Base-by-base conservation (phyloP, 129 eudicot genomes). In the Gnaphalium uliginosum region DNA sequence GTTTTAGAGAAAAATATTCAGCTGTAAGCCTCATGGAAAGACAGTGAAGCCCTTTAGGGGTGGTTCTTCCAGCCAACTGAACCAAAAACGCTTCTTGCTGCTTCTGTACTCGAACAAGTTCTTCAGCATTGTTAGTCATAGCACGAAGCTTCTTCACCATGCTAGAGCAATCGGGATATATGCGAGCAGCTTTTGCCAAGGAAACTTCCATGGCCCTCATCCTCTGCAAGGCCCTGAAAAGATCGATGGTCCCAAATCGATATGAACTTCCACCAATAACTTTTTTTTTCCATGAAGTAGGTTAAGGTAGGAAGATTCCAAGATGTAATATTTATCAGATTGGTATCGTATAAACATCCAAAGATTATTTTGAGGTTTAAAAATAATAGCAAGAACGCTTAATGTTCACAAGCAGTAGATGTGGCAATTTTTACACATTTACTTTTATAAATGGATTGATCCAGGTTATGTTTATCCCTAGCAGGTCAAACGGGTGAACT, bases 1-100 rank as follows among this genome's bases (percentile, higher is more conserved):
- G 78, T 57, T 71, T 77, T 76, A 86, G 66, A 73, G 81, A 75
- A 78, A 91, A 91, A 76, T 86, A 91, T 71, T 91, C 90, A 32
- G 90, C 58, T 23, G 90, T 89, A 72, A 91, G 86, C 82, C 89
- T 83, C 97, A 91, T 89, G 33, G 97, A 91, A 69, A 91, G 96
- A 81, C 97, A 91, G 51, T 91, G 97, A 61, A 89, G 89, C 75
- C 97, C 92, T 73, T 89, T 91, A 8, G 97, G 96, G 7, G 91
- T 89, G 43, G 97, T 91, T 79, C 97, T 85, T 72, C 88, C 97
- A 32, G 96, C 89, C 76, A 91, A 85, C 79, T 79, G 88, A 67
- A 79, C 72, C 23, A 91, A 87, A 80, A 88, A 91, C 27, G 79
- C 63, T 74, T 82, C 87, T 75, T 88, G 96, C 22, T 77, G 81